Conservation (phyloP, 371 early-diverging fungal species). For the Vairimorpha apis region DNA sequence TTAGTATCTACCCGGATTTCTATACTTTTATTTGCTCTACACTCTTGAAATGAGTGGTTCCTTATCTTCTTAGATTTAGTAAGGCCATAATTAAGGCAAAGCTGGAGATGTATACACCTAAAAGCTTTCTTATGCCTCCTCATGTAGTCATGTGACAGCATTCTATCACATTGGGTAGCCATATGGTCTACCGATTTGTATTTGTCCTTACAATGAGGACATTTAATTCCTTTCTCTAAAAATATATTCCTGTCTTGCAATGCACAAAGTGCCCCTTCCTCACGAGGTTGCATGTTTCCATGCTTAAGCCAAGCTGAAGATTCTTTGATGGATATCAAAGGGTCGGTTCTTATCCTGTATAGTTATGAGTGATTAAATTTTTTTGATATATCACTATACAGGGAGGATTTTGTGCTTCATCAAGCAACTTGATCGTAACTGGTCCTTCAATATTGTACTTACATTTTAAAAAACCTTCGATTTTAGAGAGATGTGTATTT, state of each 20-base stretch:
- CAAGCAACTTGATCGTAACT: background rate
- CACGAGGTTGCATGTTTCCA: background rate
- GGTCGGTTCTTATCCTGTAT: background rate
- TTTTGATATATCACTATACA: background rate
- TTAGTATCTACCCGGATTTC: background rate
- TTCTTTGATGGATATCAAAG: background rate
- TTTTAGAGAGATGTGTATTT: background rate
- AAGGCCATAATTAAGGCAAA: background rate
- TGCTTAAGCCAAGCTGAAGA: background rate
- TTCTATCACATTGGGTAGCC: constrained; percentile 7
- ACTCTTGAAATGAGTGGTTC: constrained; percentile 1
- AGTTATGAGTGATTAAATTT: constrained; percentile 2
- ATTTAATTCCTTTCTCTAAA: constrained; percentile 1
- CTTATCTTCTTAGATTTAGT: background rate
- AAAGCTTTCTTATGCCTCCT: background rate
- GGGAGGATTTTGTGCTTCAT: background rate
- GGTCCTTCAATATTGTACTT: background rate
- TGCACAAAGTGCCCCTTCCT: background rate
- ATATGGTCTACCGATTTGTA: constrained; percentile 6
- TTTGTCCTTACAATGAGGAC: background rate
- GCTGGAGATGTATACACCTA: background rate
- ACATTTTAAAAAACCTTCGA: background rate
- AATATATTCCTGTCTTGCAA: background rate
- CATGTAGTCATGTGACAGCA: constrained; percentile 4
- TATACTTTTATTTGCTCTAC: background rate